These are phyloP conservation scores for Phytophthora cryptogea DNA, from an alignment of 352 stramenopile species.

Conservation along the genomic window DNA sequence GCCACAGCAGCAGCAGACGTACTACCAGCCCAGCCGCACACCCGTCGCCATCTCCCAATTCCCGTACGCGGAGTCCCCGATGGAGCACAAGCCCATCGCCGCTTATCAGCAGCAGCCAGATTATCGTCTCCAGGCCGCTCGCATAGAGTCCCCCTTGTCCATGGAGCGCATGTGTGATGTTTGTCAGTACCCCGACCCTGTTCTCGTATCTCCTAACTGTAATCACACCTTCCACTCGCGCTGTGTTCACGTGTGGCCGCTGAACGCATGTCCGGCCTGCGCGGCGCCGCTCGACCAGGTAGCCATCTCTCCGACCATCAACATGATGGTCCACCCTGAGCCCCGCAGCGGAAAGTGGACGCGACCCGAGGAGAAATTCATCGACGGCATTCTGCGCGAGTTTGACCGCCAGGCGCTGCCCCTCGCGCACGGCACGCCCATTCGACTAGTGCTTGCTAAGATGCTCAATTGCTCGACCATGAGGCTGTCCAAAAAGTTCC, in stretches of 20 bases:
- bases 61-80: constrained; percentile 32
- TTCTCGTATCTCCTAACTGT: constrained; percentile 72
- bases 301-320: constrained; percentile 59
- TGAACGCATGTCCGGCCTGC: constrained; percentile 69
- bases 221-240: constrained; percentile 87
- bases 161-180: constrained; percentile 64
- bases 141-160: constrained; percentile 8
- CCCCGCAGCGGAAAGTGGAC: constrained; percentile 86
- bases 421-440: constrained; percentile 81
- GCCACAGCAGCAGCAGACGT: constrained; percentile 33
- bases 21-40: constrained; percentile 35
- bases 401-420: constrained; percentile 79
- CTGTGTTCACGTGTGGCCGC: constrained; percentile 80
- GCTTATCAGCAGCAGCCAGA: constrained; percentile 27
- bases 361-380: constrained; percentile 84
- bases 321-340: constrained; percentile 77
- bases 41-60: constrained; percentile 40
- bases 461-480: constrained; percentile 91
- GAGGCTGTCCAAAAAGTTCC: constrained; percentile 89
- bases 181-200: constrained; percentile 79
- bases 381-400: constrained; percentile 81
- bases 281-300: constrained; percentile 57
- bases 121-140: constrained; percentile 25
- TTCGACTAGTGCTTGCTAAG: constrained; percentile 82
- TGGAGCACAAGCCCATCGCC: constrained; percentile 41